Evolutionary conservation across 495 filamentous ascomycete genomes (phyloP), one percentile per base, ranked within the genome.

Genomic region (Lasiosphaeris hirsuta): DNA sequence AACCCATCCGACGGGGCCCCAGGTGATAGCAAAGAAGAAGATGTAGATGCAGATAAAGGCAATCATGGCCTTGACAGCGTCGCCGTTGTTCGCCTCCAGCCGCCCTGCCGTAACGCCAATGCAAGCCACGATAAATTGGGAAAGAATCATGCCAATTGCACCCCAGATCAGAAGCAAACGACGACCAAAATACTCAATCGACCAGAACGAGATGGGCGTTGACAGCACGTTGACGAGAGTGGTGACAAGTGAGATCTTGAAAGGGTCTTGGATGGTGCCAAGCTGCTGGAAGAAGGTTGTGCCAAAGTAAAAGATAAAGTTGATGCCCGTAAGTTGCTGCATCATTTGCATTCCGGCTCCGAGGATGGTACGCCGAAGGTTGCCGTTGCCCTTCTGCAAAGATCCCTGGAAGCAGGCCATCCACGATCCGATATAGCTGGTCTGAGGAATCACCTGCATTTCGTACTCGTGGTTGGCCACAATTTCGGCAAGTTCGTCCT

Each of bases 231-330:
- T 96, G 78, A 95, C 88, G 51, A 92, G 80, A 51, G 88, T 93
- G 49, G 85, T 89, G 69, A 95, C 83, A 57, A 96, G 77, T 55
- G 78, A 82, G 63, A 92, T 89, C 44, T 92, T 70, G 80, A 95
- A 95, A 47, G 89, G 83, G 72, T 92, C 84, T 38, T 61, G 60
- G 65, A 93, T 87, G 57, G 86, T 84, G 53, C 82, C 79, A 8
- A 86, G 84, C 39, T 86, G 77, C 65, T 82, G 75, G 77, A 94
- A 89, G 81, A 92, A 93, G 48, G 85, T 81, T 23, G 88, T 90
- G 37, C 85, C 85, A 63, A 88, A 94, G 78, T 92, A 95, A 80
- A 95, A 93, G 74, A 95, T 85, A 75, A 94, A 92, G 79, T 95
- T 93, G 72, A 93, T 84, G 72, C 89, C 89, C 30, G 65, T 77